These are phyloP conservation scores for Rutstroemia sydowiana DNA, from an alignment of 2,329 filamentous ascomycete species.

Conservation along the genomic window DNA sequence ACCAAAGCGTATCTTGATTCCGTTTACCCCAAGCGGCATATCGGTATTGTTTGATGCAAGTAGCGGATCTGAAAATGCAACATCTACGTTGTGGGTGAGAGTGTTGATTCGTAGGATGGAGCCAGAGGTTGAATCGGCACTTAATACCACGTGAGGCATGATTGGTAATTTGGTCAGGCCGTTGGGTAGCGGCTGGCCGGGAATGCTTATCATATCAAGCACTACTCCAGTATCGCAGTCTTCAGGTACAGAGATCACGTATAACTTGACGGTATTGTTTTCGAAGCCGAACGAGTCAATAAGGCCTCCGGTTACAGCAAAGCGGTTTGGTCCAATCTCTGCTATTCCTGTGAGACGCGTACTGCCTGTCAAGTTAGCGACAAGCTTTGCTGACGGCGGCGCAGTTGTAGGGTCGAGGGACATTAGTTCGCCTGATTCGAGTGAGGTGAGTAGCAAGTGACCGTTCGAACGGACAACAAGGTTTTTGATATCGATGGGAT, in stretches of 20 bases:
- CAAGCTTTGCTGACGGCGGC: neutral
- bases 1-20: constrained; percentile 14
- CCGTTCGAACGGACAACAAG: neutral
- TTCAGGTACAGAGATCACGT: neutral
- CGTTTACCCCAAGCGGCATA: constrained; percentile 24
- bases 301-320: neutral
- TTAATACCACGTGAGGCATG: neutral
- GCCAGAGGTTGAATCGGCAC: neutral
- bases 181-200: neutral
- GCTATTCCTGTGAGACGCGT: neutral
- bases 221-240: neutral
- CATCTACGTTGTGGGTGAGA: neutral
- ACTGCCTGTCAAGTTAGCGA: neutral
- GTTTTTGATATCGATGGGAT: neutral
- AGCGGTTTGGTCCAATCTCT: neutral
- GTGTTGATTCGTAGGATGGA: neutral
- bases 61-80: neutral
- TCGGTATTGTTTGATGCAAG: neutral
- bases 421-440: neutral
- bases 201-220: neutral
- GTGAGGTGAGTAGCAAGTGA: neutral
- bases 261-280: neutral
- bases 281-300: neutral
- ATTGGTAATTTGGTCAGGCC: neutral
- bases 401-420: neutral